phyloP scores from a whole-genome alignment of 179 eudicot species.

The Spinacia oleracea region DNA sequence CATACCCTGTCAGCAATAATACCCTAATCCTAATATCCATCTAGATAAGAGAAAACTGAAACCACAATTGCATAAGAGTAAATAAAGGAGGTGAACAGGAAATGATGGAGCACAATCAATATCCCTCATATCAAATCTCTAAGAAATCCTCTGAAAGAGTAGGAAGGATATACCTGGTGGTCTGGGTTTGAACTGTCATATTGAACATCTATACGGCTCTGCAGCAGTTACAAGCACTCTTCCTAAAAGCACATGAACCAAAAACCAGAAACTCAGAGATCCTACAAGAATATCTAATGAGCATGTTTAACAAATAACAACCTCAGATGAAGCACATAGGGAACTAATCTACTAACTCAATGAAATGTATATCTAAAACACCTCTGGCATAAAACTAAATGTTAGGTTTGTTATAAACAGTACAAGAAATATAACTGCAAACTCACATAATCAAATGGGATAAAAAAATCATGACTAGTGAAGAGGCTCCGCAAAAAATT shows the following conservation, averaged over 20 bases:
- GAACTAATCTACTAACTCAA: not conserved
- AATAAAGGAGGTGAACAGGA: no score
- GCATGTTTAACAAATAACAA: not conserved
- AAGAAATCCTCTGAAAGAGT: not conserved
- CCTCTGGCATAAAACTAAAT: not conserved
- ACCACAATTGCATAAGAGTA: no score
- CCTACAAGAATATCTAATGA: not conserved
- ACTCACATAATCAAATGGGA: conserved; percentile 2
- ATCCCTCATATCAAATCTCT: not conserved
- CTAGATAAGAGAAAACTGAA: no score
- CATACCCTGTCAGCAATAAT: no score
- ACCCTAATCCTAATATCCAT: no score
- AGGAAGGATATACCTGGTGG: conserved; percentile 62
- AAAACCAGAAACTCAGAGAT: not conserved
- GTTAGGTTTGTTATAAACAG: not conserved
- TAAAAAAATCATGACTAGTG: not conserved
- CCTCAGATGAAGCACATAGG: not conserved
- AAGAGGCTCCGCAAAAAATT: not conserved
- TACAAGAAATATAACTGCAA: not conserved
- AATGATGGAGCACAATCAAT: no score
- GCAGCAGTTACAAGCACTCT: conserved; percentile 75
- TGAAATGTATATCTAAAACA: not conserved
- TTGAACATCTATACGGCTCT: conserved; percentile 70
- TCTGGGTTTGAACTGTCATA: conserved; percentile 76
- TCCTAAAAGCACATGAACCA: conserved; percentile 51